Percentiles rank a stretch among this genome's conserved stretches.
These are phyloP conservation scores for Linanthus parryae DNA, from an alignment of 148 eudicot genomes.

Conservation along the genomic window DNA sequence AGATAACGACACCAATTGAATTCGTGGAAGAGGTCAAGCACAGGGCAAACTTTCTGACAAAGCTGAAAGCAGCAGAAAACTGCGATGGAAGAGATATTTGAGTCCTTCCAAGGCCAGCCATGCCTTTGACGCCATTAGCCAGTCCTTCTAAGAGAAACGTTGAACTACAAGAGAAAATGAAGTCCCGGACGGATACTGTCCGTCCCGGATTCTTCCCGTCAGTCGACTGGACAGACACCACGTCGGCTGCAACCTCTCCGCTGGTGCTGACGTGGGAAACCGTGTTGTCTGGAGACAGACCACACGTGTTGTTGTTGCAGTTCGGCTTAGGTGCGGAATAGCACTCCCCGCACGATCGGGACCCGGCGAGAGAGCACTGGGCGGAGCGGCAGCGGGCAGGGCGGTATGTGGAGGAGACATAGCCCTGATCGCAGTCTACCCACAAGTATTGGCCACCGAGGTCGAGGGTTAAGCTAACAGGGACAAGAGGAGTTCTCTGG, in stretches of 20 bases:
- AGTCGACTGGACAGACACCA: conserved; percentile 24
- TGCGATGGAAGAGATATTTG: conserved; percentile 25
- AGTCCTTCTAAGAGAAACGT: conserved; percentile 33
- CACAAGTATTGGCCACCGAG: conserved; percentile 56
- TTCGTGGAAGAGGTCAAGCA: conserved; percentile 23
- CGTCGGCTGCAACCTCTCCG: conserved; percentile 32
- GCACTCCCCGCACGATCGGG: conserved; percentile 18
- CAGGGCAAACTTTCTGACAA: conserved; percentile 27
- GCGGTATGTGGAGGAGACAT: conserved; percentile 47
- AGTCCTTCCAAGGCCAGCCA: conserved; percentile 39
- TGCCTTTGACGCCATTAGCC: conserved; percentile 25
- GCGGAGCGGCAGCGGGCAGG: conserved; percentile 57
- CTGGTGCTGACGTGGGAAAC: conserved; percentile 19
- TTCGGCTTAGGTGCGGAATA: conserved; percentile 27
- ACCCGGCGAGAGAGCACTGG: conserved; percentile 45
- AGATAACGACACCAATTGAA: conserved; percentile 21
- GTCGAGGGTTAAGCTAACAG: conserved; percentile 31
- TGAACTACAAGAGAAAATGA: conserved; percentile 26
- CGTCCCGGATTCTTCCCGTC: conserved; percentile 45
- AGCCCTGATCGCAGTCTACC: conserved; percentile 46
- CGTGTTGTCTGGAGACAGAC: conserved; percentile 38
- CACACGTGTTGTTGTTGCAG: conserved; percentile 62
- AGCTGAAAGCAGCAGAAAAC: conserved; percentile 15
- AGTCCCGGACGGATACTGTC: conserved; percentile 4
- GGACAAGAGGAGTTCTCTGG: conserved; percentile 54